A percentile compares a stretch with the other conserved stretches of the same genome.
Evolutionary conservation across 2,329 filamentous ascomycete species (phyloP).

Genomic region (Epichloe scottii): DNA sequence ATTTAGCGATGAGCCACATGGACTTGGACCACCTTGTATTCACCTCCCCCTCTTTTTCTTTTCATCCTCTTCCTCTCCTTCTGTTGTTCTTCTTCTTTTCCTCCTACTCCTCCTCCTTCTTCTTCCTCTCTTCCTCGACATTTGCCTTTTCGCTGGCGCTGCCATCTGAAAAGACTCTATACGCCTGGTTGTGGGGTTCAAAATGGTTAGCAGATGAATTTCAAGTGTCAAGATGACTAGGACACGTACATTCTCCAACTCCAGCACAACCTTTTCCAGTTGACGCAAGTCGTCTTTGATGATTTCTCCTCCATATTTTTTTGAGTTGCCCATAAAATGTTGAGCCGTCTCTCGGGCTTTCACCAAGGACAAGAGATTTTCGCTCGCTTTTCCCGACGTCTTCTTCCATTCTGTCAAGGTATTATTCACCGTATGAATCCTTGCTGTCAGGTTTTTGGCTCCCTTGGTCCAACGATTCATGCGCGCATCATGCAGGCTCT

Average conservation of each 20-base stretch:
- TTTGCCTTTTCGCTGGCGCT: background rate
- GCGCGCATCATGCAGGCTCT: background rate
- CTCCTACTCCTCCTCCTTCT: background rate
- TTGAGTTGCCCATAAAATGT: background rate
- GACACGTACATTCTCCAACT: conserved; percentile 1
- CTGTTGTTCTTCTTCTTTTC: background rate
- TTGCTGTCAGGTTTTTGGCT: background rate
- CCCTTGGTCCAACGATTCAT: background rate
- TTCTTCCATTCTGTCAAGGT: background rate
- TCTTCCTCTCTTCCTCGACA: background rate
- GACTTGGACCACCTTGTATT: background rate
- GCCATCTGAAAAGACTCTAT: background rate
- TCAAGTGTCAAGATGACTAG: background rate
- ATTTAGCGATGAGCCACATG: no score
- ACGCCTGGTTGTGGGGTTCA: background rate
- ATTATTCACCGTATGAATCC: background rate
- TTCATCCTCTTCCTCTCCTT: background rate
- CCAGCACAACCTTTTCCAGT: background rate
- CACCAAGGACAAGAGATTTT: background rate
- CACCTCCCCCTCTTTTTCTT: background rate
- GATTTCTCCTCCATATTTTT: background rate
- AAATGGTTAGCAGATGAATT: background rate
- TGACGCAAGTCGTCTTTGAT: conserved; percentile 2
- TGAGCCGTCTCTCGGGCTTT: background rate
- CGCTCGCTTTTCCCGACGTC: background rate